Evolutionary conservation across 805 yeast species (phyloP).

Genomic region (Candida oleophila): DNA sequence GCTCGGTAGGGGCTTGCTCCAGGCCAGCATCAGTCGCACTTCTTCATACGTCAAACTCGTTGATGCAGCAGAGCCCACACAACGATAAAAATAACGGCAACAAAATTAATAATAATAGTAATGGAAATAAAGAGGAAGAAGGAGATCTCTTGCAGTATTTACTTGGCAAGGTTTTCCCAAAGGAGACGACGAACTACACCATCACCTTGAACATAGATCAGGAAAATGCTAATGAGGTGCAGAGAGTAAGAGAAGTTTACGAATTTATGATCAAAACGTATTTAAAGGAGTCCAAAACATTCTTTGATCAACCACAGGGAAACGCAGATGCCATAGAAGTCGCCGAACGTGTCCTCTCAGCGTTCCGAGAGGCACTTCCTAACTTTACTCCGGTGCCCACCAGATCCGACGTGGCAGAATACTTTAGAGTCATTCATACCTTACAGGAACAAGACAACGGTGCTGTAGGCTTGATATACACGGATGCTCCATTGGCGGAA

Average conservation of each 20-base stretch:
- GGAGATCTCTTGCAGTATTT: neutral
- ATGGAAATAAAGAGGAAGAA: neutral
- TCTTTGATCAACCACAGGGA: neutral
- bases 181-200: neutral
- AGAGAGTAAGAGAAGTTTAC: neutral
- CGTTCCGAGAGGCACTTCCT: neutral
- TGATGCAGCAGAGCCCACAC: neutral
- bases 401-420: neutral
- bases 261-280: neutral
- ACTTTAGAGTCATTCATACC: neutral
- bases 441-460: neutral
- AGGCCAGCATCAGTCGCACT: neutral
- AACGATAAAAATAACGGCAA: too few relatives aligned
- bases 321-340: conserved; percentile 7
- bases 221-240: neutral
- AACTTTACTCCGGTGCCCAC: neutral
- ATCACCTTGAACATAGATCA: neutral
- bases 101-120: neutral
- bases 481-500: neutral
- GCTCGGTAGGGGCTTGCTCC: neutral
- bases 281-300: neutral
- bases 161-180: neutral
- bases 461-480: neutral
- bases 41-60: neutral
- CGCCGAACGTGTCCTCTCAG: neutral